Evolutionary conservation across 2,329 filamentous ascomycete species (phyloP), one percentile per base, ranked within the genome.

Genomic region (Xylaria sp.): DNA sequence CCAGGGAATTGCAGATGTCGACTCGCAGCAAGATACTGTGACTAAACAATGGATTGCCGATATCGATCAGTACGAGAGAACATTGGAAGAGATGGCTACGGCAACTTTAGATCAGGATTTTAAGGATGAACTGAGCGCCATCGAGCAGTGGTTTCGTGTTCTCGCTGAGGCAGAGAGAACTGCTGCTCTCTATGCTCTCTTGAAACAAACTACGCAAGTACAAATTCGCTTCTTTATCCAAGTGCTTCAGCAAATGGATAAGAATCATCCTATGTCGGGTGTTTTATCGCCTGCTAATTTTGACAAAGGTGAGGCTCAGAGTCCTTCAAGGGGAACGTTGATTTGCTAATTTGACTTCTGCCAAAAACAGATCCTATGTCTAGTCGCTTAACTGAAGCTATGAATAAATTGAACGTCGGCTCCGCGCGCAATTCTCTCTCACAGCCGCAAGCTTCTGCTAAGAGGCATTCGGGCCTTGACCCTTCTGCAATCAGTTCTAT

Each of bases 151-250:
- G 95, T 99, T 99, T 78, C 90, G 93, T 65, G 95, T 99, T 55
- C 82, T 99, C 67, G 98, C 94, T 74, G 95, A 98, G 79, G 93
- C 95, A 27, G 95, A 99, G 79, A 87, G 95, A 65, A 99, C 95
- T 19, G 95, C 95, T 64, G 95, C 95, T 49, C 81, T 98, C 60
- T 99, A 99, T 76, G 94, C 95, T 64, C 83, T 99, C 70, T 84
- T 99, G 62, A 95, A 99, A 81, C 95, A 99, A 83, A 98, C 95
- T 5, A 99, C 95, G 4, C 95, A 98, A 79, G 94, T 99, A 64
- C 95, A 99, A 80, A 97, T 98, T 74, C 89, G 95, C 57, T 99
- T 99, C 83, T 99, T 99, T 79, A 98, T 98, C 70, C 94, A 98
- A 79, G 93, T 99, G 47, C 83, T 99, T 70, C 93, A 98, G 81